These are phyloP conservation scores for Citrus maxima DNA, from an alignment of 345 rosid species.

Conservation along the genomic window DNA sequence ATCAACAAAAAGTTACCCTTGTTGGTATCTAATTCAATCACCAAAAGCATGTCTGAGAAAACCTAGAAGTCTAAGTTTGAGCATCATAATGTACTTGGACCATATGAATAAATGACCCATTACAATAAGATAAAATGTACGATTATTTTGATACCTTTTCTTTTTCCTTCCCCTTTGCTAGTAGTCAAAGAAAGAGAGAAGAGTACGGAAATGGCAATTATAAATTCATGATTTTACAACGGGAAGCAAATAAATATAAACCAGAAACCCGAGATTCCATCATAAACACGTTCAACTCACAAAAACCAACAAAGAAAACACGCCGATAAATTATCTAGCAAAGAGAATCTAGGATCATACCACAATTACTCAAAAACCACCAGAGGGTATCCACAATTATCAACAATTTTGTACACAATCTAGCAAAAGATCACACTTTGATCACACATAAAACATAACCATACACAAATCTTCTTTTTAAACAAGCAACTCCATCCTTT, in stretches of 20 bases:
- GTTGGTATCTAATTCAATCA: background rate
- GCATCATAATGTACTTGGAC: background rate
- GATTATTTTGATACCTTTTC: background rate
- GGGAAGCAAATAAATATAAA: background rate
- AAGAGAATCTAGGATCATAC: background rate
- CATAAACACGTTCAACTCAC: background rate
- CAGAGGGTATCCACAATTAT: background rate
- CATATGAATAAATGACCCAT: background rate
- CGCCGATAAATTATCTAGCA: background rate
- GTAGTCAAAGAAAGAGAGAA: background rate
- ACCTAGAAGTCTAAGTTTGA: background rate
- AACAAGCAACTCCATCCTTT: slow-evolving; percentile 2
- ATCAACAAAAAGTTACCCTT: background rate
- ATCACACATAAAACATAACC: background rate
- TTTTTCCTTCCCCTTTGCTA: background rate
- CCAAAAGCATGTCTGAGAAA: background rate
- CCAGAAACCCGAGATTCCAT: background rate
- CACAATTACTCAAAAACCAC: background rate
- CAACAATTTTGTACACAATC: background rate
- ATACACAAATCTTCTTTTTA: background rate
- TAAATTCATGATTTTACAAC: background rate
- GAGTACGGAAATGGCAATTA: background rate
- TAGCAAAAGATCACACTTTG: background rate
- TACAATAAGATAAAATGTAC: background rate
- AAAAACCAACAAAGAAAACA: background rate